Conservation (phyloP, 495 filamentous ascomycete genomes). For the Aspergillus taichungensis region DNA sequence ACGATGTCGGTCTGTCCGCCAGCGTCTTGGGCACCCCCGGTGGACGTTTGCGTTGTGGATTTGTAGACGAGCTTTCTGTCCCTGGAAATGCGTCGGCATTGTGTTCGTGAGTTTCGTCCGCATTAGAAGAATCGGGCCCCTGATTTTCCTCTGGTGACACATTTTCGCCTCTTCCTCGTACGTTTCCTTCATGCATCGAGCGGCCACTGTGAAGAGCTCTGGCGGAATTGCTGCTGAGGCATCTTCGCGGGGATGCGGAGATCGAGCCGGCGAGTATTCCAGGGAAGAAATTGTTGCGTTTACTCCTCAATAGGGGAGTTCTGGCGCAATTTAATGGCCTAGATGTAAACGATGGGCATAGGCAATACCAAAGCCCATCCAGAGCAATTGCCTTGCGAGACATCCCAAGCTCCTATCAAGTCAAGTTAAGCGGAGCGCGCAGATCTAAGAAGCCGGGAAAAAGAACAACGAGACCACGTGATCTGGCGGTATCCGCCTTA, state of each 20-base stretch:
- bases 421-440: not conserved
- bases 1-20: conserved; percentile 10
- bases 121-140: not conserved
- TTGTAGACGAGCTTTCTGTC: not conserved
- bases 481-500: not conserved
- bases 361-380: conserved; percentile 59
- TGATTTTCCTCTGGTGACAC: not conserved
- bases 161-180: not conserved
- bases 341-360: conserved; percentile 49
- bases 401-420: conserved; percentile 28
- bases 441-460: not conserved
- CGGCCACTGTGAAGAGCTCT: not conserved
- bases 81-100: not conserved
- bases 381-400: conserved; percentile 37
- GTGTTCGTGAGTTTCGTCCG: not conserved
- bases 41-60: conserved; percentile 1
- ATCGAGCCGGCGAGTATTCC: conserved; percentile 4
- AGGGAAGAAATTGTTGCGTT: conserved; percentile 4
- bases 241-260: conserved; percentile 14
- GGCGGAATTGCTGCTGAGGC: conserved; percentile 12
- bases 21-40: conserved; percentile 15
- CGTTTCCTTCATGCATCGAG: not conserved
- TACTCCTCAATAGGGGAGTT: conserved; percentile 3
- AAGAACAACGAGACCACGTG: conserved; percentile 10
- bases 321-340: conserved; percentile 8